Percentiles rank a stretch among this genome's conserved stretches.
These are phyloP conservation scores for Amaranthus palmeri DNA, from an alignment of 148 eudicot species.

Conservation along the genomic window DNA sequence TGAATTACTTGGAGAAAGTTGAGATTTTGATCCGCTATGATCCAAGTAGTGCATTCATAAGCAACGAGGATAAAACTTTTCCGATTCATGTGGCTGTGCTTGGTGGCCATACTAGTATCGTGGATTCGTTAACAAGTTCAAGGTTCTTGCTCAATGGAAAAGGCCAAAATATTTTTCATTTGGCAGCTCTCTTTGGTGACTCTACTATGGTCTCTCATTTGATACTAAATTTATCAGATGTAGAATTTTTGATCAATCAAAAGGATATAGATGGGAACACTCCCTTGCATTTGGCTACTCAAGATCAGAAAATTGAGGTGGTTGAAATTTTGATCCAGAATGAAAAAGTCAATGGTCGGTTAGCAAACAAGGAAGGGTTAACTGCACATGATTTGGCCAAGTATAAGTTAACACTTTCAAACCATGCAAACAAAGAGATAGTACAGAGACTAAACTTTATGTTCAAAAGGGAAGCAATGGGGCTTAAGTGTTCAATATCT, in stretches of 20 bases:
- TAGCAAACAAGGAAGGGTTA: too few relatives aligned
- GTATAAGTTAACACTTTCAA: too few relatives aligned
- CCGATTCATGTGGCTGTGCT: neutral
- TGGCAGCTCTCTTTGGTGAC: neutral
- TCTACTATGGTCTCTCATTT: neutral
- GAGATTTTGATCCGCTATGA: too few relatives aligned
- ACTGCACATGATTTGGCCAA: too few relatives aligned
- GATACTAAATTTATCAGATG: neutral
- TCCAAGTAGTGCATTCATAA: neutral
- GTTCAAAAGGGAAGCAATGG: neutral
- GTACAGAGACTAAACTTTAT: neutral
- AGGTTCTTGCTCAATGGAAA: neutral
- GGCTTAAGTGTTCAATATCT: neutral
- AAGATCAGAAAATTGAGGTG: too few relatives aligned
- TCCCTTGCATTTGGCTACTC: neutral
- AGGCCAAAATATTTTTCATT: conserved; percentile 1
- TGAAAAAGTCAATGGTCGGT: too few relatives aligned
- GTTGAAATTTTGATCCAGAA: too few relatives aligned
- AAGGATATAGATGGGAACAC: neutral
- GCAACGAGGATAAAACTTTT: neutral
- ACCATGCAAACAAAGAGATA: too few relatives aligned
- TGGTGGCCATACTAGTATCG: neutral
- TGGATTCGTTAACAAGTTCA: neutral
- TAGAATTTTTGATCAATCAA: neutral
- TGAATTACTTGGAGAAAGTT: neutral